Base-by-base conservation (phyloP, 768 basidiomycete species). In the Xanthoconium stramineum region DNA sequence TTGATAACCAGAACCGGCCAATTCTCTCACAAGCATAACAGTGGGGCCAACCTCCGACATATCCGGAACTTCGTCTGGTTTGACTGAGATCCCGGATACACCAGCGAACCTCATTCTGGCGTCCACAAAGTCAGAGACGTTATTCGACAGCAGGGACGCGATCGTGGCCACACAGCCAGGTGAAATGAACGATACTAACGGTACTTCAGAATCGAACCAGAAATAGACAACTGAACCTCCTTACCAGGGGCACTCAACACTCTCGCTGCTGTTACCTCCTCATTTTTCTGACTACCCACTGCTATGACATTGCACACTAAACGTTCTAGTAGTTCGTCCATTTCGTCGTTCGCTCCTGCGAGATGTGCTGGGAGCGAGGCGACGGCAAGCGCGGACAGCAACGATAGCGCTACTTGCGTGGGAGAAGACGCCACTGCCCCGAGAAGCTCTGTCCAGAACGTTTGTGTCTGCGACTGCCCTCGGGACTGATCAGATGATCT, bases 361-460 rank as follows among this genome's bases (percentile, higher is more conserved):
- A 87, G 64, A 61, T 79, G 76, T 8, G 33, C 56, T 2, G 84
- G 80, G 4, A 88, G 71, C 1, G 61, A 44, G 12, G 69, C 71
- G 13, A 66, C 63, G 37, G 74, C 65, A 2, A 74, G 73, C 1
- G 77, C 78, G 24, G 75, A 74, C 43, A 86, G 64, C 12, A 86
- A 56, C 1, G 71, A 56, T 3, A 85, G 62, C 0, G 73, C 55
- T 1, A 51, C 53, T 29, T 74, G 54, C 33, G 66, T 63, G 33
- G 69, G 39, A 52, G 59, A 57, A 14, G 68, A 62, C 3, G 79
- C 75, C 12, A 84, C 54, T 11, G 69, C 70, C 1, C 66, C 64
- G 1, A 90, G 74, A 17, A 87, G 69, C 3, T 36, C 52, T 32
- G 50, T 53, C 68, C 68, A 69, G 44, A 64, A 62, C 1, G 35